Base-by-base conservation (phyloP, 257 asterid species). In the Agastache rugosa region DNA sequence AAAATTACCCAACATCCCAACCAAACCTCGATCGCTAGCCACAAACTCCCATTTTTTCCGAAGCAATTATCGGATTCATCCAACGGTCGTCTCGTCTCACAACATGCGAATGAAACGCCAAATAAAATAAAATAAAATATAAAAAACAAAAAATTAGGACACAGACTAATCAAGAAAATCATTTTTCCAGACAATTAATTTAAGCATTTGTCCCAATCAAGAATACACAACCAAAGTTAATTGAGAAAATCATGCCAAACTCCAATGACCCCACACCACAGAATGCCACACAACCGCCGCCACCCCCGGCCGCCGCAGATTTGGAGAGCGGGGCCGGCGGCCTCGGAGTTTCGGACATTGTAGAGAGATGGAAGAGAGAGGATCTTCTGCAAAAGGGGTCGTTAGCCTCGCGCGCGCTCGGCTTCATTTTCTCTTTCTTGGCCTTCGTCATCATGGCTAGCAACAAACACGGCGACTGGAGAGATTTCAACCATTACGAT, bases 401-500 rank as follows among this genome's bases (percentile, higher is more conserved):
- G 0, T 50, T 89, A 72, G 84, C 77, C 27, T 69, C 76, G 37
- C 92, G 86, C 9, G 85, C 58, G 17, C 23, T 75, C 31, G 83
- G 72, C 37, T 70, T 87, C 48, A 12, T 89, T 44, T 87, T 85
- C 78, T 91, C 97, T 20, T 76, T 82, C 79, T 78, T 91, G 50
- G 84, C 96, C 34, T 89, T 91, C 75, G 53, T 89, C 51, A 78
- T 91, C 67, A 87, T 87, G 96, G 91, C 87, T 2, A 82, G 76
- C 60, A 91, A 91, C 41, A 59, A 72, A 14, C 97, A 89, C 44
- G 96, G 96, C 17, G 92, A 86, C 37, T 76, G 96, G 89, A 67
- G 48, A 74, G 69, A 85, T 9, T 91, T 89, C 71, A 81, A 83
- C 62, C 48, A 42, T 35, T 91, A 89, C 74, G 87, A 87, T 41